phyloP scores from a whole-genome alignment of 2,329 filamentous ascomycete species.

The Ceratocystis lukuohia region DNA sequence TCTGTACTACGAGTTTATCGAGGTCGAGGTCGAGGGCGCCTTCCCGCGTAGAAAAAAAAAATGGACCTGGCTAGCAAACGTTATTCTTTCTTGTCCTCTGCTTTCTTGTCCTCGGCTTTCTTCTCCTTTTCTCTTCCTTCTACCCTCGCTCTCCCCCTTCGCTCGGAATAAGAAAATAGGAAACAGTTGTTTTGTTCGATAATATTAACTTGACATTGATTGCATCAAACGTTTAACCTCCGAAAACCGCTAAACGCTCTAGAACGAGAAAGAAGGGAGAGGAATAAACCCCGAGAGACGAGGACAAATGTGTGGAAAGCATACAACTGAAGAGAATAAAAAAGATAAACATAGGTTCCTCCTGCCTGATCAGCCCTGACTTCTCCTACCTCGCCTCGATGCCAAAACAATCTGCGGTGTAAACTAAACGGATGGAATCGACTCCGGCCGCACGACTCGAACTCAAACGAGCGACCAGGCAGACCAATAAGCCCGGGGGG shows the following conservation, averaged over 20 bases:
- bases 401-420: constrained; percentile 4
- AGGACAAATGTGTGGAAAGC: background rate
- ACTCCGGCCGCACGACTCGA: constrained; percentile 2
- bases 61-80: background rate
- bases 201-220: background rate
- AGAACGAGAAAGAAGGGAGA: background rate
- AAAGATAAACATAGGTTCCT: background rate
- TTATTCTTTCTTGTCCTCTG: background rate
- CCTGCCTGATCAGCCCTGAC: background rate
- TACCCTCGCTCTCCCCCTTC: background rate
- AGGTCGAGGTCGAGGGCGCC: background rate
- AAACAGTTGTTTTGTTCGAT: background rate
- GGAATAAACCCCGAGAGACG: background rate
- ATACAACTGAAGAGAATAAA: background rate
- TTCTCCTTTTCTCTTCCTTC: background rate
- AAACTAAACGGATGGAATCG: background rate
- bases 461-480: background rate
- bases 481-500: background rate
- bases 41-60: background rate
- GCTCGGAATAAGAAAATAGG: background rate
- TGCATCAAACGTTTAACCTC: background rate
- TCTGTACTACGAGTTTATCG: no score
- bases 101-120: background rate
- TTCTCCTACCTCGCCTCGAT: background rate
- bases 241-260: background rate